Evolutionary conservation across 371 early-diverging fungal species (phyloP).

Genomic region (Capillidium heterosporum): DNA sequence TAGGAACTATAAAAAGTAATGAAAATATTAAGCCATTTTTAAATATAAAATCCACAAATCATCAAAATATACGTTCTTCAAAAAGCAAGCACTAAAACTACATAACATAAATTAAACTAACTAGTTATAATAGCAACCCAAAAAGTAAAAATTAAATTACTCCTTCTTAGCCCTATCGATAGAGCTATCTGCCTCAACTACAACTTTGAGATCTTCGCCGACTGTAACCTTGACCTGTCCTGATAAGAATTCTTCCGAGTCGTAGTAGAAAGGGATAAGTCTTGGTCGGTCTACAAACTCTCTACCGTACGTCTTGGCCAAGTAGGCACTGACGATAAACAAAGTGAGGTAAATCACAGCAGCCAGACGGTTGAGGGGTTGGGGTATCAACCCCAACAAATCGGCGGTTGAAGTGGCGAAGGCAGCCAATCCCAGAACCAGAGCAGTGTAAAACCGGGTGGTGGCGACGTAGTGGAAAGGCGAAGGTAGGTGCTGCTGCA

Average conservation of each 20-base stretch:
- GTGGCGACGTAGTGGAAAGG: neutral
- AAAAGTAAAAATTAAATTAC: too few relatives aligned
- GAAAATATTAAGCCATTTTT: too few relatives aligned
- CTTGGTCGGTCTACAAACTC: neutral
- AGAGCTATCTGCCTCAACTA: too few relatives aligned
- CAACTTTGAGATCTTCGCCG: too few relatives aligned
- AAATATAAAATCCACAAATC: too few relatives aligned
- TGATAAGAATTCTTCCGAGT: neutral
- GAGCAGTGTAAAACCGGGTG: neutral
- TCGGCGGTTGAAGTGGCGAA: neutral
- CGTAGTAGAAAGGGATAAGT: neutral
- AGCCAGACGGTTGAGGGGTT: neutral
- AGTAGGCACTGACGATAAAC: neutral
- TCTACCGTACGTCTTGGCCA: neutral
- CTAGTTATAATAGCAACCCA: too few relatives aligned
- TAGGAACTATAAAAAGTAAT: too few relatives aligned
- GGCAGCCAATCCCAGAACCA: neutral
- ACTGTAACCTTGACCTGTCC: neutral
- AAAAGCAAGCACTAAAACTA: too few relatives aligned
- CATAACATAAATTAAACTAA: too few relatives aligned
- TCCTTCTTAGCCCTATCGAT: too few relatives aligned
- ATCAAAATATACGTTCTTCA: too few relatives aligned
- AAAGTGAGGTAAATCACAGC: too few relatives aligned
- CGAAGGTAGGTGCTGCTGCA: neutral
- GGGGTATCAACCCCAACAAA: neutral